Conservation (phyloP, 208 protist species). For the Leishmania amazonensis region DNA sequence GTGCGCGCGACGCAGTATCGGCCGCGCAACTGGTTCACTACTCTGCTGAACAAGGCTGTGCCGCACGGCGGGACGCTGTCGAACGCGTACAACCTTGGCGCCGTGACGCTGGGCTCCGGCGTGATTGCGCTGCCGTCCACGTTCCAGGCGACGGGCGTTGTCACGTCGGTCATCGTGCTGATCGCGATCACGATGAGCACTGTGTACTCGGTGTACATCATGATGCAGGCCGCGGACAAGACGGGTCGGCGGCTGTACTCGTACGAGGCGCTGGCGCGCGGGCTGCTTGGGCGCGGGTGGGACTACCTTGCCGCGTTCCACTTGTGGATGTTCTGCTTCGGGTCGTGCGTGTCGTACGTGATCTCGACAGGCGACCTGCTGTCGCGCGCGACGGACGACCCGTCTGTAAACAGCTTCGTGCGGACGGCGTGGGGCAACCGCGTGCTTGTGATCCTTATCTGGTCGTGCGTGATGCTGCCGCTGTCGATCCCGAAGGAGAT, state of each 20-base stretch:
- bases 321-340: slow-evolving; percentile 89
- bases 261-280: slow-evolving; percentile 70
- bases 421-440: slow-evolving; percentile 55
- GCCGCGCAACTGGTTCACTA: slow-evolving; percentile 36
- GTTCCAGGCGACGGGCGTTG: slow-evolving; percentile 65
- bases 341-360: slow-evolving; percentile 82
- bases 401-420: slow-evolving; percentile 46
- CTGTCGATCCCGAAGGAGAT: slow-evolving; percentile 79
- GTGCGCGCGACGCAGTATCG: slow-evolving; percentile 16
- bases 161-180: slow-evolving; percentile 56
- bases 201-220: slow-evolving; percentile 83
- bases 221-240: slow-evolving; percentile 73
- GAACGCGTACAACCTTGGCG: slow-evolving; percentile 73
- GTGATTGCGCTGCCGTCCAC: slow-evolving; percentile 78
- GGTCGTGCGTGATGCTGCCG: slow-evolving; percentile 75
- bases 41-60: slow-evolving; percentile 50
- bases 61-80: slow-evolving; percentile 74
- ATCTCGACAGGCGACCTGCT: slow-evolving; percentile 76
- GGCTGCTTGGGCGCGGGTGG: slow-evolving; percentile 71
- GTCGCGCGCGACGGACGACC: slow-evolving; percentile 42
- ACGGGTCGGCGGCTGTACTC: slow-evolving; percentile 47
- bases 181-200: slow-evolving; percentile 60
- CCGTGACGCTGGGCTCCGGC: slow-evolving; percentile 78
- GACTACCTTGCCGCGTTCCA: slow-evolving; percentile 76
- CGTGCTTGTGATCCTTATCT: slow-evolving; percentile 59